These are phyloP conservation scores for Kluyveromyces marxianus DNA, from an alignment of 1,139 yeast species.

Conservation along the genomic window DNA sequence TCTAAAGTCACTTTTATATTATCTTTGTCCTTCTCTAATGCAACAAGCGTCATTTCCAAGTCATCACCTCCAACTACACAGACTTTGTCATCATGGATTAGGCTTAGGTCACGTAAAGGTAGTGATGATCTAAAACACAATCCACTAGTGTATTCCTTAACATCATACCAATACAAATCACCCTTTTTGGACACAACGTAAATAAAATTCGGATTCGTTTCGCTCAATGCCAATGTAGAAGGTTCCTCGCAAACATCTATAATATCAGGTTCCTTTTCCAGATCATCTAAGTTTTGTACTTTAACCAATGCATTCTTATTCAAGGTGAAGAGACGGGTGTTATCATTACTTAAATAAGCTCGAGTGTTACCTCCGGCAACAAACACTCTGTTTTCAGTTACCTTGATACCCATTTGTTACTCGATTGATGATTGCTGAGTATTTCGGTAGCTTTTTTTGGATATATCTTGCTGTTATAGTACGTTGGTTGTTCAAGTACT, in stretches of 20 bases:
- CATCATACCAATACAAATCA: slow-evolving; percentile 19
- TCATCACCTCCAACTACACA: slow-evolving; percentile 76
- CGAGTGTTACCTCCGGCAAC: slow-evolving; percentile 28
- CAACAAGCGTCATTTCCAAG: slow-evolving; percentile 49
- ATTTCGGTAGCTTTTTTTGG: neutral
- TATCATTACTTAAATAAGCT: slow-evolving; percentile 19
- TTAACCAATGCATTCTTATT: slow-evolving; percentile 26
- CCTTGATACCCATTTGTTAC: slow-evolving; percentile 7
- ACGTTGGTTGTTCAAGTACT: neutral
- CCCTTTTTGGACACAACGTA: slow-evolving; percentile 25
- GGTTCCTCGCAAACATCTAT: slow-evolving; percentile 20
- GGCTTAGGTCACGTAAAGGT: slow-evolving; percentile 57
- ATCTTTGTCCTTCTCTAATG: slow-evolving; percentile 33
- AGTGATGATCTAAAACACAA: slow-evolving; percentile 35
- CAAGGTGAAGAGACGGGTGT: slow-evolving; percentile 21
- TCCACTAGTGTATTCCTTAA: slow-evolving; percentile 11
- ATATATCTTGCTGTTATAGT: neutral
- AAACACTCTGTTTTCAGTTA: slow-evolving; percentile 21
- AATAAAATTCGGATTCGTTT: slow-evolving; percentile 11
- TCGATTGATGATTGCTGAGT: neutral
- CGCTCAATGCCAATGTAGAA: slow-evolving; percentile 10
- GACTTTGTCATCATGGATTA: slow-evolving; percentile 66
- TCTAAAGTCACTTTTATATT: slow-evolving; percentile 34
- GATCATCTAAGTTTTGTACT: slow-evolving; percentile 18
- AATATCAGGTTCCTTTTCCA: slow-evolving; percentile 29